Conservation (phyloP, 495 filamentous ascomycete genomes). For the Xylaria longipes region DNA sequence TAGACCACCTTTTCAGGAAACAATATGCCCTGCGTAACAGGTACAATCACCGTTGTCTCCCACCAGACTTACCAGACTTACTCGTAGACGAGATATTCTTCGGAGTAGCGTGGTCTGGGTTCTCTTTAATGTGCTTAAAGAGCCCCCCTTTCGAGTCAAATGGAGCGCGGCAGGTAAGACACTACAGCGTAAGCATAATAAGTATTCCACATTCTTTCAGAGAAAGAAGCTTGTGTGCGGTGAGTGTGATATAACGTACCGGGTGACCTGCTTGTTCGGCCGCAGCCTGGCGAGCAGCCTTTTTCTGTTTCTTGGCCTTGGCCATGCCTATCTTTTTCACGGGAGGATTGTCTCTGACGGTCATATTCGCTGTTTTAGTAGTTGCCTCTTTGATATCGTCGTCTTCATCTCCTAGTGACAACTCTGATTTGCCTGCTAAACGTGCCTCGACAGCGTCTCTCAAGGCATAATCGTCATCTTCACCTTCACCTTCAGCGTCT, state of each 20-base stretch:
- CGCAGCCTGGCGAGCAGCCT: conserved; percentile 66
- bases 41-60: conserved; percentile 45
- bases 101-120: conserved; percentile 61
- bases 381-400: conserved; percentile 13
- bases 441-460: conserved; percentile 48
- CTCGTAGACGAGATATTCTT: conserved; percentile 37
- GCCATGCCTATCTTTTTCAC: conserved; percentile 78
- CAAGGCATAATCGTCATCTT: conserved; percentile 54
- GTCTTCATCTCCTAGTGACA: conserved; percentile 16
- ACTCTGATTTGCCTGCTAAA: conserved; percentile 27
- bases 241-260: conserved; percentile 36
- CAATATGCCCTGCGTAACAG: background rate
- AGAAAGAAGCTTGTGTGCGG: background rate
- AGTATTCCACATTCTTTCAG: background rate
- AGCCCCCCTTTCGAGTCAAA: conserved; percentile 75
- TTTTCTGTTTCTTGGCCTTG: conserved; percentile 85
- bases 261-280: conserved; percentile 43
- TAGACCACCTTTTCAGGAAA: background rate
- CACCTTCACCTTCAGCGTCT: conserved; percentile 29
- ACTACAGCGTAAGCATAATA: conserved; percentile 49
- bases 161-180: conserved; percentile 62
- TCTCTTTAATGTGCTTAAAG: conserved; percentile 74
- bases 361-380: conserved; percentile 4
- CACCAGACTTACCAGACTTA: conserved; percentile 36
- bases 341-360: conserved; percentile 31